Base-by-base conservation (phyloP, 805 yeast species). In the Yarrowia alimentaria region DNA sequence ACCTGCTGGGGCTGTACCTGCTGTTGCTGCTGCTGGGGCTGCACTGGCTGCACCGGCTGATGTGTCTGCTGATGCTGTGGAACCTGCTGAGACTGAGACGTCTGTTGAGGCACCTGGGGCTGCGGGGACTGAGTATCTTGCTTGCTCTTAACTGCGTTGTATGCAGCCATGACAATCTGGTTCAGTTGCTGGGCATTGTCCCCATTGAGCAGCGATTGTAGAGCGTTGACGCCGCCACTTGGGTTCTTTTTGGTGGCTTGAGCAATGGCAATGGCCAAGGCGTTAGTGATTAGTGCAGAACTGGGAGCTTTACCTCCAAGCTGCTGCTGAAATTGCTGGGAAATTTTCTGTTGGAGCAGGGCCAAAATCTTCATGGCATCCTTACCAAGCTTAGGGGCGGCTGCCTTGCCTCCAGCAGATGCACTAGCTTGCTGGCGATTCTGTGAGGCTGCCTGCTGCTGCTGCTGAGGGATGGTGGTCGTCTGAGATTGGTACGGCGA, bases 191-290 rank as follows among this genome's bases (percentile, higher is more conserved):
- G 56, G 6, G 62, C 58, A 31, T 57, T 58, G 53, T 55, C 59
- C 38, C 57, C 58, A 25, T 55, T 56, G 21, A 57, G 50, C 47
- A 55, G 29, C 17, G 58, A 22, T 7, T 60, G 53, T 19, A 65
- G 56, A 20, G 55, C 63, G 13, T 52, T 48, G 13, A 57, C 51
- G 7, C 61, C 60, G 17, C 68, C 68, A 13, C 64, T 64, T 13
- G 51, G 51, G n/a, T 61, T 59, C 58, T 81, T 81, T 59, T 89
- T 86, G 0, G 95, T 95, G 6, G 90, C 90, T 58, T 82, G 90
- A 9, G 94, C 91, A 56, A 90, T 88, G 0, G 96, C 91, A 71
- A 90, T 85, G 3, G 96, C 96, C 58, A 90, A 73, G 1, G 96
- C 96, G 59, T 85, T 89, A 7, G 96, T 90, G 58, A 90, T 72